Evolutionary conservation across 441 rosid genomes (phyloP).

Genomic region (Adansonia madagascariensis): DNA sequence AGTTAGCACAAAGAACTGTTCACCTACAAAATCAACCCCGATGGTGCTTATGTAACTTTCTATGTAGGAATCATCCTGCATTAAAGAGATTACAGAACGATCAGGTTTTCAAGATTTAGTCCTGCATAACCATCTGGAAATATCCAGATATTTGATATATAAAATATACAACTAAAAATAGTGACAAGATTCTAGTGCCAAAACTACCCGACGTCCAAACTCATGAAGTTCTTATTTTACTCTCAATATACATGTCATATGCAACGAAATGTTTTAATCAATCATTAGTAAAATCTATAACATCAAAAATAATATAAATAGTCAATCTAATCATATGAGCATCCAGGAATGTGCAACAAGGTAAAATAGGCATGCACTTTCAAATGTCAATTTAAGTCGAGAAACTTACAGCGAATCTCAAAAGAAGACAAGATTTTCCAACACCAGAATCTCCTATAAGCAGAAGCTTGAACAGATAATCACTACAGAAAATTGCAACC

Average conservation of each 20-base stretch:
- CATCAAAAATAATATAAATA: not conserved
- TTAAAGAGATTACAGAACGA: not conserved
- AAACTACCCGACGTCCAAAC: not conserved
- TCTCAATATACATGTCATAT: not conserved
- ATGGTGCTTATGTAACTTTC: conserved; percentile 71
- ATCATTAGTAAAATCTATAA: not conserved
- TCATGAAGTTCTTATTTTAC: not conserved
- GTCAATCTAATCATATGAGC: not conserved
- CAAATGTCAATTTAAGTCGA: not conserved
- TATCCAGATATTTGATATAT: not conserved
- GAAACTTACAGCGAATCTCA: conserved; percentile 64
- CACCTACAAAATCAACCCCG: conserved; percentile 68
- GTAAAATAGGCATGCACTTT: not conserved
- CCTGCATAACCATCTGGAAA: not conserved
- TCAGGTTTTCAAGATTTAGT: conserved; percentile 8
- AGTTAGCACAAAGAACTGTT: not conserved
- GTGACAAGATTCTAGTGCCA: not conserved
- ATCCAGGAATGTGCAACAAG: not conserved
- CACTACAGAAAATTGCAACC: conserved; percentile 43
- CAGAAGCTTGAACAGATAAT: conserved; percentile 68
- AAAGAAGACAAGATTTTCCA: conserved; percentile 65
- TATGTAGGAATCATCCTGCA: conserved; percentile 65
- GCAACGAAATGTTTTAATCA: not conserved
- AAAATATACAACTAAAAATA: not conserved
- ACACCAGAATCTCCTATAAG: conserved; percentile 75